phyloP scores from a whole-genome alignment of 352 stramenopile species.

The Phytophthora tubulina region DNA sequence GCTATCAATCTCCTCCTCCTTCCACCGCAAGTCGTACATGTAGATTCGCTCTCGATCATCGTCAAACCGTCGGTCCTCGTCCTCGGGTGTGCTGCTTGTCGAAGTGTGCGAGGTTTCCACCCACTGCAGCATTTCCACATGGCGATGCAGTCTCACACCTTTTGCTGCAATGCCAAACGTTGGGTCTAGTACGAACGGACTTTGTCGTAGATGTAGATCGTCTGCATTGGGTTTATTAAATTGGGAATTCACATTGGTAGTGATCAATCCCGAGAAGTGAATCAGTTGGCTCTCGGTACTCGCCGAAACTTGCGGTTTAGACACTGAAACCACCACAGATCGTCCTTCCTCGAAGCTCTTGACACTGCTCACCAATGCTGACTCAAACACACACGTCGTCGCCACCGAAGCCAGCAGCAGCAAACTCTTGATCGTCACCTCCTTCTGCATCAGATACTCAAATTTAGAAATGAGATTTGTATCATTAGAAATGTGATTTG shows the following conservation, averaged over 20 bases:
- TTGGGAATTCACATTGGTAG: conserved; percentile 27
- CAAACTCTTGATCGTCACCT: conserved; percentile 55
- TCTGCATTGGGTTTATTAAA: conserved; percentile 15
- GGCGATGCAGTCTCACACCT: conserved; percentile 69
- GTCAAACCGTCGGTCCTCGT: conserved; percentile 58
- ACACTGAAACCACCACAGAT: conserved; percentile 40
- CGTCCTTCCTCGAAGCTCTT: conserved; percentile 64
- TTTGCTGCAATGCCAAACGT: conserved; percentile 71
- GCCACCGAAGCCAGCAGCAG: conserved; percentile 61
- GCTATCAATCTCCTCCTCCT: conserved; percentile 61
- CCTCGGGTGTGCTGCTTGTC: conserved; percentile 49
- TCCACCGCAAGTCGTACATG: conserved; percentile 78
- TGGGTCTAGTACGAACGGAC: conserved; percentile 67
- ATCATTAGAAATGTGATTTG: background rate
- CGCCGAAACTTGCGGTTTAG: conserved; percentile 27
- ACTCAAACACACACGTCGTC: conserved; percentile 68
- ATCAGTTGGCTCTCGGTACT: conserved; percentile 48
- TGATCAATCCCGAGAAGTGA: conserved; percentile 66
- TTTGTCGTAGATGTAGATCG: conserved; percentile 40
- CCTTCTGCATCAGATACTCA: conserved; percentile 32
- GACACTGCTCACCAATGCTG: conserved; percentile 53
- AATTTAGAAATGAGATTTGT: background rate
- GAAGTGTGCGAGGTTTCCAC: conserved; percentile 77
- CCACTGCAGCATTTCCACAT: conserved; percentile 88
- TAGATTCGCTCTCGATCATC: conserved; percentile 73